Evolutionary conservation across 2,329 filamentous ascomycete species (phyloP), one percentile per base, ranked within the genome.

Genomic region (Teratosphaeria epicoccoides): DNA sequence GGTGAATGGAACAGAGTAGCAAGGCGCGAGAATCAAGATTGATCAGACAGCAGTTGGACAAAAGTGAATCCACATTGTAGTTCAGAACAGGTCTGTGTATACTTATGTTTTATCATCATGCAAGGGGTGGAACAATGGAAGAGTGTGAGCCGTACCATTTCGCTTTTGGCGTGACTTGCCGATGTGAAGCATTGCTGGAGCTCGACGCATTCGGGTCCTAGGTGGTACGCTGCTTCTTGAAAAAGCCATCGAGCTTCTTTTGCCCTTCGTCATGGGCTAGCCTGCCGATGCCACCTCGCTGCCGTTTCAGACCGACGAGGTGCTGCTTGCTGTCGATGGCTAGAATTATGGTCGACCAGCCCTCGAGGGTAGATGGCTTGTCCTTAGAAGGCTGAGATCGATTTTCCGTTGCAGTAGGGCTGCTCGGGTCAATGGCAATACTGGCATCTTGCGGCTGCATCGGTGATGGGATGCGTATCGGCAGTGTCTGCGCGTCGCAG

Each of bases 281-380:
- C 60, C 85, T 93, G 50, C 88, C 88, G 52, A 95, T 85, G 3
- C 89, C 89, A 25, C 88, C 87, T 23, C 84, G 75, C 7, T 88
- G 91, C 68, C 88, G 85, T 66, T 84, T 90, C 52, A 95, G 72
- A 24, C 83, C 81, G 44, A 73, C 70, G 2, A 95, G 77, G 68
- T 96, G 90, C 3, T 80, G 77, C 54, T 79, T 77, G 55, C 78
- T 79, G 64, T 95, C 91, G 56, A 88, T 75, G 4, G 73, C 73
- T 45, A 79, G 67, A 24, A 94, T 75, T 6, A 73, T 66, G 17
- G 76, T 72, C 12, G 66, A 70, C 71, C 73, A 76, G n/a, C 68
- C 68, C 17, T 56, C 28, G 6, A 69, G 52, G 3, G 65, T 49
- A 2, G 10, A 29, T 6, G 40, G 22, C 1, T 24, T 24, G 11